These are phyloP conservation scores for Sporothrix globosa DNA, from an alignment of 2,329 filamentous ascomycete species.

Conservation along the genomic window DNA sequence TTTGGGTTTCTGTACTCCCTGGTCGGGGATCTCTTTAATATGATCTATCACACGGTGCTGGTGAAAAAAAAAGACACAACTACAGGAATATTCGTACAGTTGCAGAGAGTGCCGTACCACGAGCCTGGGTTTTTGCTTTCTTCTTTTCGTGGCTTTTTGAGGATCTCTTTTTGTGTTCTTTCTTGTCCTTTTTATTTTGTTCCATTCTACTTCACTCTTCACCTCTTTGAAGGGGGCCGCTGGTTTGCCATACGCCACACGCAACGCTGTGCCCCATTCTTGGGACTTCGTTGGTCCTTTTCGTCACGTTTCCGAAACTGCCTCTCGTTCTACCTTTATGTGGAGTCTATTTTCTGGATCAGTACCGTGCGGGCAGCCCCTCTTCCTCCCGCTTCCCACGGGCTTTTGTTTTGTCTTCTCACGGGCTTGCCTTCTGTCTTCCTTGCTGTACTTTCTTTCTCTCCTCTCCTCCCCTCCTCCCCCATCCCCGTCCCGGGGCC, in stretches of 20 bases:
- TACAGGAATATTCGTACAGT: neutral
- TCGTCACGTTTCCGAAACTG: constrained; percentile 1
- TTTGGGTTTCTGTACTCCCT: neutral
- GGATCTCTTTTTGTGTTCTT: neutral
- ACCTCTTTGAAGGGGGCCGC: neutral
- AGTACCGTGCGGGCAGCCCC: too few species aligned
- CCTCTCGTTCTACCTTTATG: neutral
- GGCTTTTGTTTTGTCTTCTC: too few species aligned
- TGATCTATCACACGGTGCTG: constrained; percentile 18
- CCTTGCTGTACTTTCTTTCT: too few species aligned
- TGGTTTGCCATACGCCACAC: neutral
- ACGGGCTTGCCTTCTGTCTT: neutral
- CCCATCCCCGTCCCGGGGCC: neutral
- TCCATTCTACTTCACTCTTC: neutral
- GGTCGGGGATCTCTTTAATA: constrained; percentile 2
- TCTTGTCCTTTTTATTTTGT: neutral
- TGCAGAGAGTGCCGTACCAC: constrained; percentile 5
- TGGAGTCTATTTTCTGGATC: too few species aligned
- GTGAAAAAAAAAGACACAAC: neutral
- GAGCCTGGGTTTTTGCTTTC: neutral
- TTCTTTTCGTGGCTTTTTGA: neutral
- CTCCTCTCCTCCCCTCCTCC: too few species aligned
- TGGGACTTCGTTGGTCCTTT: neutral
- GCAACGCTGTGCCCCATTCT: constrained; percentile 2
- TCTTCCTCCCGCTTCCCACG: neutral